A percentile compares a stretch with the other conserved stretches of the same genome.
Evolutionary conservation across 176 grass and related monocot genomes (phyloP).

Genomic region (Sorghum bicolor): Sorghum_bicolor_NCBIv3 NC_012879.2:175001-175500

Average conservation of each 20-base stretch:
- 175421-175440: slow-evolving; percentile 28
- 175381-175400: slow-evolving; percentile 22
- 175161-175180: background rate
- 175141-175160: no score
- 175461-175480: slow-evolving; percentile 39
- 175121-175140: no score
- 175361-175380: background rate
- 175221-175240: slow-evolving; percentile 20
- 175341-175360: slow-evolving; percentile 5
- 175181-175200: background rate
- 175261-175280: slow-evolving; percentile 30
- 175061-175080: no score
- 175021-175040: no score
- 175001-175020: no score
- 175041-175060: no score
- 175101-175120: no score
- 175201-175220: background rate
- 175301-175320: slow-evolving; percentile 25
- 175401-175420: slow-evolving; percentile 39
- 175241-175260: slow-evolving; percentile 28
- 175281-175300: slow-evolving; percentile 27
- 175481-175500: slow-evolving; percentile 83
- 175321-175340: slow-evolving; percentile 19
- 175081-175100: no score
- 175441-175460: slow-evolving; percentile 43